Conservation (phyloP, 441 rosid species). For the Adansonia grandidieri region DNA sequence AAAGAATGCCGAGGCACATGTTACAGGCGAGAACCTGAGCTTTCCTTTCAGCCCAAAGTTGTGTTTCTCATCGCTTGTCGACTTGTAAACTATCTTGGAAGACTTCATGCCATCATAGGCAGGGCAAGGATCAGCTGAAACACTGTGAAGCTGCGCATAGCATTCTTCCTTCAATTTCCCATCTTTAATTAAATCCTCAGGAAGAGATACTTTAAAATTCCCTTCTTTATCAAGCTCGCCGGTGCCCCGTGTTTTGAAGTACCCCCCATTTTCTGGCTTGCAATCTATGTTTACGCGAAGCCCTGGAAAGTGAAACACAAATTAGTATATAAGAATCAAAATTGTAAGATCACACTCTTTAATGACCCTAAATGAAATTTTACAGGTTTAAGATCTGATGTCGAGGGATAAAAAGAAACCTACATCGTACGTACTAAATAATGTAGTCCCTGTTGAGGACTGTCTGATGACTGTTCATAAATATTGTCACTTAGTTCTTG, state of each 20-base stretch:
- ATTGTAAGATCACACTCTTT: no score
- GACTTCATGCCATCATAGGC: constrained; percentile 53
- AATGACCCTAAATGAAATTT: no score
- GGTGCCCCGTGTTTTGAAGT: constrained; percentile 53
- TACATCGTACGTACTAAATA: background rate
- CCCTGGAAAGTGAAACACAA: constrained; percentile 41
- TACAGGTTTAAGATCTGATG: no score
- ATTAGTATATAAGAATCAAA: no score
- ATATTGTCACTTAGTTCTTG: background rate
- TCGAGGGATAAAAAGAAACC: background rate
- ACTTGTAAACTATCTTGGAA: constrained; percentile 55
- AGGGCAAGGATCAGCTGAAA: constrained; percentile 62
- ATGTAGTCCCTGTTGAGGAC: no score
- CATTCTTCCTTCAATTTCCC: constrained; percentile 72
- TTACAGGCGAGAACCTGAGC: constrained; percentile 58
- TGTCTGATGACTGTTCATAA: no score
- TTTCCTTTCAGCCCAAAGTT: constrained; percentile 58
- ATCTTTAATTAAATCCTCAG: constrained; percentile 49
- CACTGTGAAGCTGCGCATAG: constrained; percentile 85
- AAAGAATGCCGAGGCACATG: constrained; percentile 66
- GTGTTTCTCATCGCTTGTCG: constrained; percentile 45
- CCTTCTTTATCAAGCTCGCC: constrained; percentile 67
- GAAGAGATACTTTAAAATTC: constrained; percentile 63
- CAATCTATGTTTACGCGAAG: constrained; percentile 75
- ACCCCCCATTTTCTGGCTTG: constrained; percentile 50